phyloP scores from a whole-genome alignment of 2,329 filamentous ascomycete genomes.

The Pseudocercospora fuligena region DNA sequence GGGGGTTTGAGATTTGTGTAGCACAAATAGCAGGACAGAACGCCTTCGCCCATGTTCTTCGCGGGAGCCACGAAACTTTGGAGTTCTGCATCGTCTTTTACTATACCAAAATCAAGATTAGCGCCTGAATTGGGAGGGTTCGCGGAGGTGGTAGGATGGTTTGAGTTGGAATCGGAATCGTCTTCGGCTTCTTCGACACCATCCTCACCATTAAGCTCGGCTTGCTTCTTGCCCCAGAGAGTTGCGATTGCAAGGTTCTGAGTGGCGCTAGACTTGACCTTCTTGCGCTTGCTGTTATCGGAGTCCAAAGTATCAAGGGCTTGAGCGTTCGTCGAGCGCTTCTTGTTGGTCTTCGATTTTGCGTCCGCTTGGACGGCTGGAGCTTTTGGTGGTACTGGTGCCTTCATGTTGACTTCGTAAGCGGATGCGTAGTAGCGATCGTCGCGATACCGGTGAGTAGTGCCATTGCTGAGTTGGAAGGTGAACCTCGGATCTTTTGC shows the following conservation, averaged over 20 bases:
- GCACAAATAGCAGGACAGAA: slow-evolving; percentile 36
- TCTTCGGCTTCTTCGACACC: slow-evolving; percentile 19
- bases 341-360: slow-evolving; percentile 21
- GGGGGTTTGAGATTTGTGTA: slow-evolving; percentile 21
- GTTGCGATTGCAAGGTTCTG: slow-evolving; percentile 28
- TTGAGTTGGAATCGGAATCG: slow-evolving; percentile 16
- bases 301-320: slow-evolving; percentile 16
- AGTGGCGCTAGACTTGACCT: slow-evolving; percentile 54
- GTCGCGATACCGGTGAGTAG: slow-evolving; percentile 30
- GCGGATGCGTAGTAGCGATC: slow-evolving; percentile 31
- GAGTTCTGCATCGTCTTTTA: not conserved
- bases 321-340: slow-evolving; percentile 21
- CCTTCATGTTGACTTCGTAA: slow-evolving; percentile 28
- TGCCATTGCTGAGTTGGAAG: slow-evolving; percentile 26
- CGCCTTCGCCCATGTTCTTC: slow-evolving; percentile 16
- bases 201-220: slow-evolving; percentile 33
- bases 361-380: not conserved
- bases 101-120: slow-evolving; percentile 17
- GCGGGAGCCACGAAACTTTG: slow-evolving; percentile 20
- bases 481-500: slow-evolving; percentile 44
- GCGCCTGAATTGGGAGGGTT: slow-evolving; percentile 18
- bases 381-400: slow-evolving; percentile 23
- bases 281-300: slow-evolving; percentile 57
- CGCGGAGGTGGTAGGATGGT: not conserved
- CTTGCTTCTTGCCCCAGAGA: slow-evolving; percentile 36